Conservation (phyloP, 179 eudicot genomes). For the Nepenthes alata region DNA sequence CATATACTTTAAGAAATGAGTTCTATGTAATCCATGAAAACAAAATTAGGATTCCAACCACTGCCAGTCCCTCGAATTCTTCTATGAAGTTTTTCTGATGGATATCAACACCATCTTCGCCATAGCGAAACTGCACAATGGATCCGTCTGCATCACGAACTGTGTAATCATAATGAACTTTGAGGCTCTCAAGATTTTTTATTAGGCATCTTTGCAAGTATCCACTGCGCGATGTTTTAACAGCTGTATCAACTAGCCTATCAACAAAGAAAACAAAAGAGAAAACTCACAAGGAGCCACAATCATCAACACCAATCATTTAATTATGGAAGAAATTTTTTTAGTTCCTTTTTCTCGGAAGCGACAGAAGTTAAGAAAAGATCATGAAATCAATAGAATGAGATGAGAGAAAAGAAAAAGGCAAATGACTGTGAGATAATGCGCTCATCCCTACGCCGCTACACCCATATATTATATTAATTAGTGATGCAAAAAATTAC, state of each 20-base stretch:
- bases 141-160: slow-evolving; percentile 99
- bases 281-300: neutral
- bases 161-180: slow-evolving; percentile 85
- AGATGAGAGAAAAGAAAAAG: too few species aligned
- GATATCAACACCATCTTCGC: slow-evolving; percentile 96
- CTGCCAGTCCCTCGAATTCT: slow-evolving; percentile 66
- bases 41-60: slow-evolving; percentile 29
- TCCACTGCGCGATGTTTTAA: slow-evolving; percentile 99
- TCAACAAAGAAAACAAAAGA: slow-evolving; percentile 4
- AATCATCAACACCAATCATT: neutral
- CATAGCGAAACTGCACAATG: slow-evolving; percentile 81
- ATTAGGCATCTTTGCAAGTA: slow-evolving; percentile 89
- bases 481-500: too few species aligned
- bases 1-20: neutral
- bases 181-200: slow-evolving; percentile 83
- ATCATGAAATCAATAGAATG: too few species aligned
- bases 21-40: neutral
- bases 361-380: too few species aligned
- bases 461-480: too few species aligned
- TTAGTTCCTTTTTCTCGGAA: too few species aligned
- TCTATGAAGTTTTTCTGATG: slow-evolving; percentile 75
- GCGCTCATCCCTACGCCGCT: too few species aligned
- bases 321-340: too few species aligned
- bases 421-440: too few species aligned
- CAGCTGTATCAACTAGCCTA: slow-evolving; percentile 97